Base-by-base conservation (phyloP, 257 asterid genomes). In the Mentha longifolia region DNA sequence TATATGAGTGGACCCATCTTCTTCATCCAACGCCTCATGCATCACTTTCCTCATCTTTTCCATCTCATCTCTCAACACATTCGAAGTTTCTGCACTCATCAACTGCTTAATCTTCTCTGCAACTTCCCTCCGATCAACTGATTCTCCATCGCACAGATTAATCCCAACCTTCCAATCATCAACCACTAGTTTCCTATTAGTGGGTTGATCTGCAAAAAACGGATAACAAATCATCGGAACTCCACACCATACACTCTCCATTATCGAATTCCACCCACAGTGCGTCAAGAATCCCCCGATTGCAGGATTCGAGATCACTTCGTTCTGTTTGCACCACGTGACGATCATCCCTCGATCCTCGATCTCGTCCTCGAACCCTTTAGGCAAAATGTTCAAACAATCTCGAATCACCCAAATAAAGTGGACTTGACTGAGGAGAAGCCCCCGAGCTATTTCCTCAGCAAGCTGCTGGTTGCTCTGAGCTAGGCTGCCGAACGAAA, bases 251-350 rank as follows among this genome's bases (percentile, higher is more conserved):
- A 78, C 37, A 9, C 82, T 81, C 42, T 84, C 86, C 9, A 84
- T 12, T 0, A 51, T 47, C 0, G 84, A 84, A 42, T 81, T 84
- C 82, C 88, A 84, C 9, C 85, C 85, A 20, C 74, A 60, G 2
- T 83, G 85, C 0, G 82, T 80, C n/a, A 83, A 7, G 47, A 78
- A 81, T 0, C 86, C 86, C 42, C 79, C 88, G 2, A 81, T 22
- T 0, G 82, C 84, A 0, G 79, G 86, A 41, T 80, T 82, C 0
- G 84, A 80, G 1, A 88, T 61, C 39, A 85, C 86, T 13, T 45
- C 75, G 45, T 64, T 80, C 63, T 88, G 89, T 22, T 72, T 33
- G 33, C 95, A 88, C 95, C 91, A 85, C 0, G 86, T 74, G 54
- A 85, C 77, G 1, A 88, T 71, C 61, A 88, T 9, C 0, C 89